A percentile compares a stretch with the other conserved stretches of the same genome.
These are phyloP conservation scores for Serendipita sp. DNA, from an alignment of 1,284 basidiomycete genomes.

Conservation along the genomic window DNA sequence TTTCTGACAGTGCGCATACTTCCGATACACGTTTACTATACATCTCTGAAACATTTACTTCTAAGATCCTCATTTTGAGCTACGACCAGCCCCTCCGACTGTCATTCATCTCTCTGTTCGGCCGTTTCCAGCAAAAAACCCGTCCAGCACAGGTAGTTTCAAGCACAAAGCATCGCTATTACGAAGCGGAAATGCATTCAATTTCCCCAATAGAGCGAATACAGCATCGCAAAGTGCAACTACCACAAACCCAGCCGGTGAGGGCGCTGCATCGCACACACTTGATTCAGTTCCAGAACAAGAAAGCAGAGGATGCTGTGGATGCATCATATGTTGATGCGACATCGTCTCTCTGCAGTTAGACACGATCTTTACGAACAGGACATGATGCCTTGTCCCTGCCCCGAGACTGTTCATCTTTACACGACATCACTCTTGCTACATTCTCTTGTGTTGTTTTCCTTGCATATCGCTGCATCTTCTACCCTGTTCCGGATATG, in stretches of 20 bases:
- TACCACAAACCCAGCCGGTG: not conserved
- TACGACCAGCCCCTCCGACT: slow-evolving; percentile 32
- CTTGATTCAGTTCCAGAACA: not conserved
- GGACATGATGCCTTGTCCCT: not conserved
- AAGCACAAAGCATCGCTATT: not conserved
- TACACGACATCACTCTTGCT: too few relatives aligned
- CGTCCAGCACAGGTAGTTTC: not conserved
- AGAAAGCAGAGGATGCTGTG: not conserved
- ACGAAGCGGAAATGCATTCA: not conserved
- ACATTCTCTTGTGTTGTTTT: too few relatives aligned
- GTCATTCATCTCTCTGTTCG: slow-evolving; percentile 73
- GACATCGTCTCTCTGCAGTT: not conserved
- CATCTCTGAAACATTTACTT: slow-evolving; percentile 9
- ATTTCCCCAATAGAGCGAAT: not conserved
- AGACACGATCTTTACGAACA: not conserved
- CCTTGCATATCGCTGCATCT: too few relatives aligned
- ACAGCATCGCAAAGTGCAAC: not conserved
- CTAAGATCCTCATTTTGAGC: slow-evolving; percentile 8
- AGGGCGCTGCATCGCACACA: not conserved
- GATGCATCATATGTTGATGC: not conserved
- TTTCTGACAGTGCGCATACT: slow-evolving; percentile 37
- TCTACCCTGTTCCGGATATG: too few relatives aligned
- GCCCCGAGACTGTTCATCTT: not conserved
- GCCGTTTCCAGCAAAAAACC: slow-evolving; percentile 32
- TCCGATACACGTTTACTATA: not conserved